Base-by-base conservation (phyloP, 2,329 filamentous ascomycete genomes). In the Penicillium sp. region DNA sequence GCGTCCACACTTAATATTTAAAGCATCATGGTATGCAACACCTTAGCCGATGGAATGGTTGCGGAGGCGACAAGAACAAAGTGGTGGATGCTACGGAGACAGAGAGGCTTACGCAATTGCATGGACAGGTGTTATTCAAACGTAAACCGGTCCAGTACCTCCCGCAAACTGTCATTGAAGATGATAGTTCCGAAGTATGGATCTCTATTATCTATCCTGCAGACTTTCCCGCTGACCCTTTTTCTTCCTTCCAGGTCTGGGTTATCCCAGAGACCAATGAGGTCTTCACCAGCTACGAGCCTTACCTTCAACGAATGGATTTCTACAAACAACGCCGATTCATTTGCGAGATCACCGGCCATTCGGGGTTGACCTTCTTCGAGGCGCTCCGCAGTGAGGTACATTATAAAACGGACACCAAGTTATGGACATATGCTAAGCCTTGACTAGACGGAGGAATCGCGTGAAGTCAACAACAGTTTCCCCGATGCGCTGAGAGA, bases 291-390 rank as follows among this genome's bases (percentile, higher is more conserved):
- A 85, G 84, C 44, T 97, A 97, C 68, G 90, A 96, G 63, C 82
- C 85, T 37, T 98, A 95, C 70, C 72, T 96, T 32, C 78, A 80
- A 60, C 82, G 90, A 52, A 84, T 90, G 78, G 90, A 96, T 67
- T 96, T 95, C 66, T 95, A 95, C 68, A 89, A 86, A 60, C 88
- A 94, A 83, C 87, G 83, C 64, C 83, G 85, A 48, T 98, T 97
- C 69, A 95, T 94, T 53, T 95, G 94, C 70, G 87, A 95, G 66
- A 94, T 97, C 57, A 95, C 89, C 12, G 93, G 93, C 47, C 91
- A 95, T 68, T 94, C 89, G 28, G 85, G 85, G 46, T 76, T 96
- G 57, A 91, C 82, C 3, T 98, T 94, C 69, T 96, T 96, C 64
- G 88, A 95, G 59, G 93, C 93, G 24, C 79, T 91, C 28, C 83